Evolutionary conservation across 2,329 filamentous ascomycete species (phyloP).

Genomic region (Colletotrichum trifolii): DNA sequence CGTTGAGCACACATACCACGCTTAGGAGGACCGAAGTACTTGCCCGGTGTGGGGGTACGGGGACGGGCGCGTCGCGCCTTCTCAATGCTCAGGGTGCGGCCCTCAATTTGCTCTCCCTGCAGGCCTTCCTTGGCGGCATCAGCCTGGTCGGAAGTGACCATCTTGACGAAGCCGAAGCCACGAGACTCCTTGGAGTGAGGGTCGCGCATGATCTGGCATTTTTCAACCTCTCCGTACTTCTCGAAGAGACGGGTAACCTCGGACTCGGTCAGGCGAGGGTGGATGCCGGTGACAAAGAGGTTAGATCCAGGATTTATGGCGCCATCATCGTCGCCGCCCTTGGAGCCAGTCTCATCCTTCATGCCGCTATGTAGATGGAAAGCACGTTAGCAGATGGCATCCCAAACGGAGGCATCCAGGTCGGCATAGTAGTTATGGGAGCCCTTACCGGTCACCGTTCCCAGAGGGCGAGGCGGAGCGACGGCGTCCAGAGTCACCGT

Average conservation of each 20-base stretch:
- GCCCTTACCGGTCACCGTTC: slow-evolving; percentile 61
- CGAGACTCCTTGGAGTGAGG: slow-evolving; percentile 98
- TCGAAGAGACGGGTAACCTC: slow-evolving; percentile 96
- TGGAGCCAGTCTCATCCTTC: slow-evolving; percentile 64
- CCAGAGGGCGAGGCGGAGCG: slow-evolving; percentile 71
- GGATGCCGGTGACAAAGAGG: slow-evolving; percentile 98
- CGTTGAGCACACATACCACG: slow-evolving; percentile 73
- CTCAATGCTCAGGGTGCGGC: slow-evolving; percentile 96
- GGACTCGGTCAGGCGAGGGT: slow-evolving; percentile 87
- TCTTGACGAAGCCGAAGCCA: slow-evolving; percentile 99
- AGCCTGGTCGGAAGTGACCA: slow-evolving; percentile 93
- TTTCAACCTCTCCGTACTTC: slow-evolving; percentile 98
- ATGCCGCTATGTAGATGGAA: slow-evolving; percentile 49
- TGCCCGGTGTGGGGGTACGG: slow-evolving; percentile 95
- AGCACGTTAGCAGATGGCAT: neutral
- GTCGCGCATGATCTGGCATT: slow-evolving; percentile 99
- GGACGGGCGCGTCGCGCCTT: slow-evolving; percentile 96
- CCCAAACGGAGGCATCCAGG: neutral
- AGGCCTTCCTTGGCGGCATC: slow-evolving; percentile 97
- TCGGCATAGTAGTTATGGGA: neutral
- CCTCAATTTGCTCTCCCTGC: slow-evolving; percentile 94
- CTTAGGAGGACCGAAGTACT: slow-evolving; percentile 99
- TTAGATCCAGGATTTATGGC: slow-evolving; percentile 95
- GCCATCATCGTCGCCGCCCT: slow-evolving; percentile 76
- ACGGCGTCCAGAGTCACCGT: slow-evolving; percentile 68